A percentile compares a stretch with the other conserved stretches of the same genome.
Conservation (phyloP, 148 eudicot species). For the Agrostemma githago region DNA sequence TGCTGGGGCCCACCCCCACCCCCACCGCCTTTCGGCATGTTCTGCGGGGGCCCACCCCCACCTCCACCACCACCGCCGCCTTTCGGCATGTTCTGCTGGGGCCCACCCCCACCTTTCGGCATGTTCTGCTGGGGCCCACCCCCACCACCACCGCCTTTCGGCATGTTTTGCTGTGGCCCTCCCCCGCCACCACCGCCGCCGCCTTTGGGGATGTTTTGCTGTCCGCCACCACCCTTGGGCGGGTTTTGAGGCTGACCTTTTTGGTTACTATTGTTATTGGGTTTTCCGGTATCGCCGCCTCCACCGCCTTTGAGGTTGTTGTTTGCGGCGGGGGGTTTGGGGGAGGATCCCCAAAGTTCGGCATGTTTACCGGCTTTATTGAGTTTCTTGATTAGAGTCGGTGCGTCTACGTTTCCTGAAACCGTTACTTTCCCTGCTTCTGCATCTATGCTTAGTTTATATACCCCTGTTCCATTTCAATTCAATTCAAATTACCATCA, state of each 20-base stretch:
- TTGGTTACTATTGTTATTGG: background rate
- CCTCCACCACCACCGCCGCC: background rate
- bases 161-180: background rate
- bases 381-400: constrained; percentile 64
- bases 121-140: constrained; percentile 5
- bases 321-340: constrained; percentile 18
- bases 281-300: constrained; percentile 5
- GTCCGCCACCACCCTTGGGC: constrained; percentile 20
- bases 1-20: constrained; percentile 19
- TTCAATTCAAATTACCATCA: background rate
- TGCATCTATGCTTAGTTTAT: constrained; percentile 54
- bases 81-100: constrained; percentile 9
- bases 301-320: constrained; percentile 22
- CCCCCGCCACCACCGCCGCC: background rate
- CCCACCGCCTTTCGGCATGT: constrained; percentile 19
- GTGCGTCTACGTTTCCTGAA: constrained; percentile 52
- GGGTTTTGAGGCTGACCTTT: constrained; percentile 11
- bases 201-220: constrained; percentile 11
- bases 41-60: background rate
- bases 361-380: constrained; percentile 64
- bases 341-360: constrained; percentile 48
- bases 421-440: constrained; percentile 72
- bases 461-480: constrained; percentile 51
- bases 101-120: constrained; percentile 21
- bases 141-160: constrained; percentile 15